A percentile compares a stretch with the other conserved stretches of the same genome.
These are phyloP conservation scores for Tympanopsis confertula DNA, from an alignment of 2,329 filamentous ascomycete genomes.

Conservation along the genomic window DNA sequence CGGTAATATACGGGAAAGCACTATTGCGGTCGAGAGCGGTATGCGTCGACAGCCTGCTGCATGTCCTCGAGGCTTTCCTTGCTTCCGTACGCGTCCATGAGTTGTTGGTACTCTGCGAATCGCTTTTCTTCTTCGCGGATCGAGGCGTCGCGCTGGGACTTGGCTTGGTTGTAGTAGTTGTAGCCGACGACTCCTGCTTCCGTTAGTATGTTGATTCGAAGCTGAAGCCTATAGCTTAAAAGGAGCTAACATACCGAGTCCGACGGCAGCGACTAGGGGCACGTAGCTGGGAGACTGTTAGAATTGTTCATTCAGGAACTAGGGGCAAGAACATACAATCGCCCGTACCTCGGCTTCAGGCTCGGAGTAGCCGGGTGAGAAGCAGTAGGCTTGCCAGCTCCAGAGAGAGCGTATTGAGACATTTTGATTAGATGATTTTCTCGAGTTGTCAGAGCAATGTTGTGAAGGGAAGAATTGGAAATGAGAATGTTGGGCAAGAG, in stretches of 20 bases:
- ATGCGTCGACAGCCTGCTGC: slow-evolving; percentile 28
- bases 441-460: too few relatives aligned
- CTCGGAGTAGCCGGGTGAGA: too few relatives aligned
- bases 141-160: background rate
- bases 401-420: too few relatives aligned
- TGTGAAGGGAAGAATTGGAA: too few relatives aligned
- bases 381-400: too few relatives aligned
- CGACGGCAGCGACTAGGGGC: background rate
- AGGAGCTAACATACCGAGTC: background rate
- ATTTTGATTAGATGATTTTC: too few relatives aligned
- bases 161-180: background rate
- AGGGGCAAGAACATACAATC: background rate
- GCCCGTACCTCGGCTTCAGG: too few relatives aligned
- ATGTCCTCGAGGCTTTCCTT: slow-evolving; percentile 27
- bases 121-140: slow-evolving; percentile 14
- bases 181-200: background rate
- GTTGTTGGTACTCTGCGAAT: slow-evolving; percentile 19
- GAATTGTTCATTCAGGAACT: background rate
- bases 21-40: too few relatives aligned
- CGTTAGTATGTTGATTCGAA: background rate
- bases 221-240: background rate
- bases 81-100: slow-evolving; percentile 33
- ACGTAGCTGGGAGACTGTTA: background rate
- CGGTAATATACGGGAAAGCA: too few relatives aligned
- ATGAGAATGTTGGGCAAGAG: too few relatives aligned